Conservation (phyloP, 768 basidiomycete species). For the Lentinus tigrinus region DNA sequence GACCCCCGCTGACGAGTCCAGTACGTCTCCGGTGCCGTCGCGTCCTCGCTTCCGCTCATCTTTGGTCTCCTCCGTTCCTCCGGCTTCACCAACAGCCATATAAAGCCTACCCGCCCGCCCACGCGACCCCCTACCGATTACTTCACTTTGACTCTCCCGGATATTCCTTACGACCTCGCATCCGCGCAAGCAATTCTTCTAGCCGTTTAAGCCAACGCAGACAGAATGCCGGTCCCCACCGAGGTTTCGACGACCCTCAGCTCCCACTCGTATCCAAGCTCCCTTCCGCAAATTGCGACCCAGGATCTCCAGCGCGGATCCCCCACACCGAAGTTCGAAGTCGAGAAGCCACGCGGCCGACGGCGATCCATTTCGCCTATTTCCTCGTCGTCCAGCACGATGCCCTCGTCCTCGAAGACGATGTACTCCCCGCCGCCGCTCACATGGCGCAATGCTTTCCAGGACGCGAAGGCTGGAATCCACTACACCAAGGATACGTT, state of each 20-base stretch:
- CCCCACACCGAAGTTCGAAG: conserved; percentile 14
- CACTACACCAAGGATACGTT: conserved; percentile 27
- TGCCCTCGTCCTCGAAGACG: background rate
- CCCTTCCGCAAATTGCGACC: background rate
- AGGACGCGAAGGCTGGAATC: conserved; percentile 25
- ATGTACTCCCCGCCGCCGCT: conserved; percentile 11
- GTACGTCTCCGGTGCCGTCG: background rate
- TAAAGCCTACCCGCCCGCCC: background rate
- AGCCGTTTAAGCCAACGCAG: background rate
- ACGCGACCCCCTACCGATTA: background rate
- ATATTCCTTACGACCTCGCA: too few relatives aligned
- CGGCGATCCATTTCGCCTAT: background rate
- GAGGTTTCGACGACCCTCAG: conserved; percentile 6
- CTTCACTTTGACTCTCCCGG: background rate
- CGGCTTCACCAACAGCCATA: background rate
- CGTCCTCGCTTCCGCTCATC: background rate
- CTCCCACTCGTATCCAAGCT: background rate
- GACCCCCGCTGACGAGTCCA: background rate
- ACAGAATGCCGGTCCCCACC: conserved; percentile 16
- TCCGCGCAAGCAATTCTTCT: background rate
- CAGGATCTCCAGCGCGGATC: conserved; percentile 15
- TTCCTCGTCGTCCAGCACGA: background rate
- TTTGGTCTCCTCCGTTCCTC: background rate
- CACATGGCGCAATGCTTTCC: conserved; percentile 20
- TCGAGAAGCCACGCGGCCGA: conserved; percentile 14